A percentile compares a stretch with the other conserved stretches of the same genome.
These are phyloP conservation scores for Grosmannia huntii DNA, from an alignment of 2,329 filamentous ascomycete genomes.

Conservation along the genomic window DNA sequence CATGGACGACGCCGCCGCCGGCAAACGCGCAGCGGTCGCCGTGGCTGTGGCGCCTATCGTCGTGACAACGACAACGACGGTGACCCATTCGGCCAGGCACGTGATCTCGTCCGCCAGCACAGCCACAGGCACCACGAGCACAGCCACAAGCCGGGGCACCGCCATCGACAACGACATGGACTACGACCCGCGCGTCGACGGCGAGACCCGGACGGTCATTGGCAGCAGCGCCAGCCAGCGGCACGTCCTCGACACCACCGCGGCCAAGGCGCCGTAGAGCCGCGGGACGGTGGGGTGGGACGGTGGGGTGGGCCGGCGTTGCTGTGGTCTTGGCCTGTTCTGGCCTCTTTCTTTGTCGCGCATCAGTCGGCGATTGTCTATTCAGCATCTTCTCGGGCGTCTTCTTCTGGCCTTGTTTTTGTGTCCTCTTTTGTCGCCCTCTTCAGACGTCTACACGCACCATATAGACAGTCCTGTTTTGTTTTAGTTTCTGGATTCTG, in stretches of 20 bases:
- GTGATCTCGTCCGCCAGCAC: too few relatives aligned
- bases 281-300: too few relatives aligned
- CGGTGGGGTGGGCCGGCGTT: too few relatives aligned
- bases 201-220: slow-evolving; percentile 25
- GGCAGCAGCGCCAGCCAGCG: slow-evolving; percentile 24
- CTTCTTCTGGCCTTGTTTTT: background rate
- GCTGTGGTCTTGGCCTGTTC: slow-evolving; percentile 6
- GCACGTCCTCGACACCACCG: slow-evolving; percentile 10
- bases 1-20: background rate
- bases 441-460: background rate
- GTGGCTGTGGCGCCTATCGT: too few relatives aligned
- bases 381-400: background rate
- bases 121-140: background rate
- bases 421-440: background rate
- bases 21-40: background rate
- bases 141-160: background rate
- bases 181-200: slow-evolving; percentile 32
- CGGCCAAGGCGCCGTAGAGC: slow-evolving; percentile 18
- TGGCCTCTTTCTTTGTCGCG: background rate
- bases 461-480: background rate
- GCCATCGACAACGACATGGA: slow-evolving; percentile 5
- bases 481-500: background rate
- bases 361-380: too few relatives aligned
- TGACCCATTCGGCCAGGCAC: too few relatives aligned
- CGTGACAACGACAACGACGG: slow-evolving; percentile 2